Percentiles rank a stretch among this genome's conserved stretches.
Conservation (phyloP, 768 basidiomycete species). For the Tremella yokohamensis region DNA sequence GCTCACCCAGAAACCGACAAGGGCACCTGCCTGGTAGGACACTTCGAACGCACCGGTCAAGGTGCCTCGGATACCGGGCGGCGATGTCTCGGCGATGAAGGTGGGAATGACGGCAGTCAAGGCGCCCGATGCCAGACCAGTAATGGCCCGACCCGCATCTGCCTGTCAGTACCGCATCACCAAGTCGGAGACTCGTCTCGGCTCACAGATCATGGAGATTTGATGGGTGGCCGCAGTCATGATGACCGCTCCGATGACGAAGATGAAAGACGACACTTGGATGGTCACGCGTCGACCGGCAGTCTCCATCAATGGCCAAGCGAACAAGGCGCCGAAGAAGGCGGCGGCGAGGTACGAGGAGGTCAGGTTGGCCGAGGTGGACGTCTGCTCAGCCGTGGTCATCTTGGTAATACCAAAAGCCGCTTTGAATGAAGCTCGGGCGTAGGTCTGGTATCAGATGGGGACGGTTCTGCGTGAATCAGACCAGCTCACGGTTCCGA, state of each 20-base stretch:
- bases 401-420: slow-evolving; percentile 53
- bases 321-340: slow-evolving; percentile 47
- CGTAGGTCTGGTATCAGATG: too few relatives aligned
- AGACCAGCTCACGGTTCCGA: slow-evolving; percentile 49
- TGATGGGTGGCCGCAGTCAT: slow-evolving; percentile 39
- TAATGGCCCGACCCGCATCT: slow-evolving; percentile 30
- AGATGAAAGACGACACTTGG: slow-evolving; percentile 50
- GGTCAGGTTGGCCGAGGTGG: slow-evolving; percentile 55
- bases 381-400: slow-evolving; percentile 45
- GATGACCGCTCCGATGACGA: slow-evolving; percentile 53
- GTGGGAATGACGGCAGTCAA: slow-evolving; percentile 34
- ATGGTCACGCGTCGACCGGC: slow-evolving; percentile 53
- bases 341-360: slow-evolving; percentile 55
- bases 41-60: slow-evolving; percentile 58
- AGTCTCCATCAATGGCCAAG: slow-evolving; percentile 52
- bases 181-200: slow-evolving; percentile 7
- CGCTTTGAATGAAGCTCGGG: too few relatives aligned
- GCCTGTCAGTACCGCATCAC: not conserved
- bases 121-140: slow-evolving; percentile 54
- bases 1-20: slow-evolving; percentile 52
- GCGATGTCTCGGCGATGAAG: slow-evolving; percentile 53
- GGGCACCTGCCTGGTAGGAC: slow-evolving; percentile 57
- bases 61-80: slow-evolving; percentile 33
- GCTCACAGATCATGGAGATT: slow-evolving; percentile 53
- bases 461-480: too few relatives aligned